Conservation (phyloP, 306 rosid species). For the Luffa aegyptiaca region DNA sequence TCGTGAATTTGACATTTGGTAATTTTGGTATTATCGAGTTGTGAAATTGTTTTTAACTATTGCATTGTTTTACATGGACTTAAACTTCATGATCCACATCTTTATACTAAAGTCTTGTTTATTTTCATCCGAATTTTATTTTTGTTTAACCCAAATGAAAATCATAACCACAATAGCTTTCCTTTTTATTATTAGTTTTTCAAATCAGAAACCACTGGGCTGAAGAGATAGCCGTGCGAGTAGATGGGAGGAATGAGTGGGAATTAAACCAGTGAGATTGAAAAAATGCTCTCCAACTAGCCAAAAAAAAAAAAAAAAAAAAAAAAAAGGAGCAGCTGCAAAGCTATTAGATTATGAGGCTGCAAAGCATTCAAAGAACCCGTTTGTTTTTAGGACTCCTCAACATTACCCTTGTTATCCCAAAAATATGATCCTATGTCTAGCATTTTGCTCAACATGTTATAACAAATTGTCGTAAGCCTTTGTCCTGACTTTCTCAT, state of each 20-base stretch:
- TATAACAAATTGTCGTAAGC: not conserved
- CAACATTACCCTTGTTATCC: not conserved
- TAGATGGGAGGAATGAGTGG: not conserved
- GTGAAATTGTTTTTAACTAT: not conserved
- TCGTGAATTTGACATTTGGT: not conserved
- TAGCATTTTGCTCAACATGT: not conserved
- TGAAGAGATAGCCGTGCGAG: too few relatives aligned
- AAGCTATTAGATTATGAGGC: not conserved
- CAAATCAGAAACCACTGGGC: too few relatives aligned
- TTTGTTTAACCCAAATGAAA: too few relatives aligned
- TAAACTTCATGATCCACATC: not conserved
- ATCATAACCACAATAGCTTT: too few relatives aligned
- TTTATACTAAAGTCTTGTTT: not conserved
- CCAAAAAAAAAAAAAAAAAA: too few relatives aligned
- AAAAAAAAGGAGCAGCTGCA: not conserved
- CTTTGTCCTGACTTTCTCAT: not conserved
- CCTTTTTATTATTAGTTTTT: too few relatives aligned
- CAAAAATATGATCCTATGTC: not conserved
- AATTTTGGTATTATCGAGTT: not conserved
- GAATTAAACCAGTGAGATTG: not conserved
- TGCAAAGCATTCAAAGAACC: too few relatives aligned
- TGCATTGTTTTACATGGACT: not conserved
- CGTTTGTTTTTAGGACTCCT: not conserved
- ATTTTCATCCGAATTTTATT: too few relatives aligned
- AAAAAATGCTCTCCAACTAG: not conserved